Evolutionary conservation across 768 basidiomycete species (phyloP).

Genomic region (Suillus sp.): DNA sequence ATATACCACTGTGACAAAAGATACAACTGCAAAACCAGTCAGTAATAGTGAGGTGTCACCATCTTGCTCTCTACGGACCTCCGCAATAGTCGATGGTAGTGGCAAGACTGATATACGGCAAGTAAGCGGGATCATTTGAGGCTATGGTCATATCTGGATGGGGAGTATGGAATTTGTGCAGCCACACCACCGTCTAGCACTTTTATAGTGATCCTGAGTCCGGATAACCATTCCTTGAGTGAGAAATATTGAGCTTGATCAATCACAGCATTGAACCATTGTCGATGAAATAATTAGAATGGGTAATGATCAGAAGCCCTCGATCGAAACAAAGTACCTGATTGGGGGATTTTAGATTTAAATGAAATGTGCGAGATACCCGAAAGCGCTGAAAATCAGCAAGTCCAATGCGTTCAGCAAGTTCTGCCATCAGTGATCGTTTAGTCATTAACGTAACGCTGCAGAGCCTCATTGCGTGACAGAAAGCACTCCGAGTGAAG

Average conservation of each 20-base stretch:
- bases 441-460: no score
- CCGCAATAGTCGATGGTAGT: fast-evolving
- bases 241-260: neutral
- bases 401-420: no score
- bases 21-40: neutral
- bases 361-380: no score
- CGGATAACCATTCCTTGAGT: neutral
- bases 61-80: neutral
- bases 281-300: neutral
- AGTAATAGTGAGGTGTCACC: neutral
- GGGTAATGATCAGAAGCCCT: neutral
- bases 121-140: neutral
- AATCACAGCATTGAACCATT: neutral
- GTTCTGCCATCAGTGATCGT: no score
- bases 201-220: neutral
- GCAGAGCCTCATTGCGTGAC: no score
- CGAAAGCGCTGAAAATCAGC: no score
- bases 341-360: neutral
- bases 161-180: neutral
- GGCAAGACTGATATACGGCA: fast-evolving
- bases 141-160: neutral
- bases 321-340: no score
- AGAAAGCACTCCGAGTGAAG: no score
- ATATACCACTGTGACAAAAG: neutral
- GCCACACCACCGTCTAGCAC: neutral